Percentiles rank a stretch among this genome's conserved stretches.
Conservation (phyloP, 352 stramenopile genomes). For the Pythium oligandrum region DNA sequence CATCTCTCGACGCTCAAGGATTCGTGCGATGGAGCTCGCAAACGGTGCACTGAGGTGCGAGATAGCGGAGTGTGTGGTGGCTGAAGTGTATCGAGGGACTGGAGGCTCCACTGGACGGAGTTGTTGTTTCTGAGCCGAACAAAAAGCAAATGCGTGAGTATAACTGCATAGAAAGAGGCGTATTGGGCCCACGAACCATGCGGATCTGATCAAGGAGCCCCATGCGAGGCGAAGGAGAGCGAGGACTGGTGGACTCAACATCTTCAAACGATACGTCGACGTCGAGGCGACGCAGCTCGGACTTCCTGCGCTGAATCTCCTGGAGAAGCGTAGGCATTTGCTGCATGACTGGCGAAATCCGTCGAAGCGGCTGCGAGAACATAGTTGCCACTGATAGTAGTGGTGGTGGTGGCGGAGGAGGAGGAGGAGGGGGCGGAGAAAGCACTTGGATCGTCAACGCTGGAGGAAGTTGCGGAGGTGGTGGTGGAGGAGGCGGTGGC, state of each 20-base stretch:
- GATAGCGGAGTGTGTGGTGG: slow-evolving; percentile 1
- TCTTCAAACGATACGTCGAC: background rate
- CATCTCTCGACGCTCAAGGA: slow-evolving; percentile 47
- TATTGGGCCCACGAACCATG: slow-evolving; percentile 13
- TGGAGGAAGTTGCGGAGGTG: slow-evolving; percentile 8
- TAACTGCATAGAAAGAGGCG: background rate
- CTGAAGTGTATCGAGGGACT: slow-evolving; percentile 5
- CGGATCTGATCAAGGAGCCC: slow-evolving; percentile 52
- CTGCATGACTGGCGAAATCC: background rate
- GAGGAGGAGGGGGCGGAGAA: background rate
- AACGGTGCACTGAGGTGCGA: slow-evolving; percentile 25
- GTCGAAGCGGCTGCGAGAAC: background rate
- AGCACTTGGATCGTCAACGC: background rate
- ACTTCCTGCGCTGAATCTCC: slow-evolving; percentile 6
- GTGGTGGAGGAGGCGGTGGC: slow-evolving; percentile 16
- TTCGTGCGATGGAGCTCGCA: slow-evolving; percentile 50
- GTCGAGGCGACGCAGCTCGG: slow-evolving; percentile 11
- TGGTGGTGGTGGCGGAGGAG: slow-evolving; percentile 10
- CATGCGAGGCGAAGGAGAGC: slow-evolving; percentile 15
- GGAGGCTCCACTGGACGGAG: slow-evolving; percentile 31
- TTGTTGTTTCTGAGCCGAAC: slow-evolving; percentile 32
- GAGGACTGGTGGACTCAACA: background rate
- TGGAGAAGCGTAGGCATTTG: slow-evolving; percentile 8
- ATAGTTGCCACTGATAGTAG: background rate
- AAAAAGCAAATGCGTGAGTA: background rate